Conservation (phyloP, 768 basidiomycete species). For the Sporobolomyces roseus region DNA sequence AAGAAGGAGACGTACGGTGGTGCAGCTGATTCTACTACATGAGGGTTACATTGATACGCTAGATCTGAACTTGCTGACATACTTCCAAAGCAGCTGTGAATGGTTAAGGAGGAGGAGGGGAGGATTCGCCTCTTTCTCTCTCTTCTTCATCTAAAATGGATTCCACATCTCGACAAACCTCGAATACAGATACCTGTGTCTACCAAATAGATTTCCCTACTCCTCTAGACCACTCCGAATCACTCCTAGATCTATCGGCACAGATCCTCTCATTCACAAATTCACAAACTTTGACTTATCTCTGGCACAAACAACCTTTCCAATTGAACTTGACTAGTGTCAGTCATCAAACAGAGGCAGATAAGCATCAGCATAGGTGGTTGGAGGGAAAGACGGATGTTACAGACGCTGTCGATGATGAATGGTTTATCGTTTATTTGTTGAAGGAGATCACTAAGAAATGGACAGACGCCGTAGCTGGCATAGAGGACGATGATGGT, state of each 20-base stretch:
- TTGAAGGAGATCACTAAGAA: slow-evolving; percentile 68
- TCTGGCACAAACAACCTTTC: slow-evolving; percentile 30
- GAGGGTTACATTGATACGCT: not conserved
- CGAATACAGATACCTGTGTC: slow-evolving; percentile 12
- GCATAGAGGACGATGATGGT: slow-evolving; percentile 74
- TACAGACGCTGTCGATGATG: slow-evolving; percentile 95
- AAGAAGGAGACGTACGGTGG: slow-evolving; percentile 21
- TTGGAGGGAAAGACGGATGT: slow-evolving; percentile 83
- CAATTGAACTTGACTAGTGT: too few species aligned
- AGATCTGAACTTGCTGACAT: not conserved
- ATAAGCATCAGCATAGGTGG: slow-evolving; percentile 16
- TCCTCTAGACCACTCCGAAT: not conserved
- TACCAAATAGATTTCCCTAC: slow-evolving; percentile 8
- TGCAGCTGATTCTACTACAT: not conserved
- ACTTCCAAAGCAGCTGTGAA: not conserved
- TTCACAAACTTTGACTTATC: slow-evolving; percentile 3
- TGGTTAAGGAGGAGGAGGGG: too few species aligned
- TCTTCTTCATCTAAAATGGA: not conserved
- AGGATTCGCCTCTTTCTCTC: not conserved
- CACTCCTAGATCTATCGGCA: not conserved
- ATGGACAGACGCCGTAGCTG: slow-evolving; percentile 65
- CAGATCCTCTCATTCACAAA: not conserved
- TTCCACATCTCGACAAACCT: not conserved
- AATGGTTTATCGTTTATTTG: slow-evolving; percentile 93
- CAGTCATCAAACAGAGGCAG: not conserved